A percentile compares a stretch with the other conserved stretches of the same genome.
Evolutionary conservation across 768 basidiomycete genomes (phyloP).

Genomic region (Pleurotus cornucopiae): DNA sequence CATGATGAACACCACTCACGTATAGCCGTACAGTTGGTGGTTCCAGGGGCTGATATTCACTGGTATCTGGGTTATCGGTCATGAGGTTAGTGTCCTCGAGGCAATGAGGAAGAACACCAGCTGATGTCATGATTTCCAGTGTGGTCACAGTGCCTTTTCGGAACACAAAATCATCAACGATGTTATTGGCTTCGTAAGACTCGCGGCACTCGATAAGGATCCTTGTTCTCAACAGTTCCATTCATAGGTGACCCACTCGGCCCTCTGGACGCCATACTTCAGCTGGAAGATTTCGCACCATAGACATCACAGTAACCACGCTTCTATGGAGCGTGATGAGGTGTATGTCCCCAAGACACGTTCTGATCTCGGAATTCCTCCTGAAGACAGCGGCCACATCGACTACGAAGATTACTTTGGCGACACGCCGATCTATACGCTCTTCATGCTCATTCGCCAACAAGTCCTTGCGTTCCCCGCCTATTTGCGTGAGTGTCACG

Average conservation of each 20-base stretch:
- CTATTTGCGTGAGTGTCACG: slow-evolving; percentile 44
- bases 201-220: background rate
- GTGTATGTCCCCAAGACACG: slow-evolving; percentile 62
- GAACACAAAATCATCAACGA: slow-evolving; percentile 44
- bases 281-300: slow-evolving; percentile 55
- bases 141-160: slow-evolving; percentile 56
- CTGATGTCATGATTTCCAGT: slow-evolving; percentile 25
- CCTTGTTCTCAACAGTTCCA: slow-evolving; percentile 6
- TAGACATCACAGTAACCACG: slow-evolving; percentile 47
- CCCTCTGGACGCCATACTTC: slow-evolving; percentile 50
- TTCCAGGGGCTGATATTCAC: slow-evolving; percentile 58
- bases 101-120: background rate
- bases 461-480: slow-evolving; percentile 59
- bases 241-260: slow-evolving; percentile 36
- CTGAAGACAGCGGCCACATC: slow-evolving; percentile 29
- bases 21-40: slow-evolving; percentile 42
- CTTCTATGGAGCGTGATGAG: slow-evolving; percentile 52
- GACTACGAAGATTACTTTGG: slow-evolving; percentile 55
- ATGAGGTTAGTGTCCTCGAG: slow-evolving; percentile 34
- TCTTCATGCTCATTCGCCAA: slow-evolving; percentile 51
- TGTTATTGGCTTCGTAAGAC: slow-evolving; percentile 45
- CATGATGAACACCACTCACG: background rate
- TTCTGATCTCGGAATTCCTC: slow-evolving; percentile 47
- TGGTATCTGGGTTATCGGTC: slow-evolving; percentile 58
- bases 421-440: slow-evolving; percentile 58